phyloP scores from a whole-genome alignment of 2,329 filamentous ascomycete species.

The Parafenestella ontariensis region DNA sequence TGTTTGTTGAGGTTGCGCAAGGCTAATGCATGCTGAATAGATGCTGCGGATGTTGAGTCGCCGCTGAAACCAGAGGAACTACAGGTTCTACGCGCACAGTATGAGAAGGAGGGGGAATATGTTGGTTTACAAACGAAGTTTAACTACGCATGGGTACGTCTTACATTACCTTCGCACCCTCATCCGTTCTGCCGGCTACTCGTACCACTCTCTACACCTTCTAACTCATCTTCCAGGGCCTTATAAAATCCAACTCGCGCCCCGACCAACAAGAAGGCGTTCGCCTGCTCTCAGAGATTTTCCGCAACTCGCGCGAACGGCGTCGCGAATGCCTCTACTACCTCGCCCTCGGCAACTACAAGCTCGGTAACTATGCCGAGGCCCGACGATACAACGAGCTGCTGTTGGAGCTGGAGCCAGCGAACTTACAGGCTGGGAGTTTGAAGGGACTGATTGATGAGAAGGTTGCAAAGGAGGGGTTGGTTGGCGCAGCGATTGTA shows the following conservation, averaged over 20 bases:
- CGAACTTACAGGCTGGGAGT: slow-evolving; percentile 88
- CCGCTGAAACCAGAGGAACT: slow-evolving; percentile 92
- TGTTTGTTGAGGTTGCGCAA: neutral
- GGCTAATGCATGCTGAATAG: slow-evolving; percentile 60
- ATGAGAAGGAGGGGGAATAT: slow-evolving; percentile 96
- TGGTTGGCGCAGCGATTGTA: slow-evolving; percentile 93
- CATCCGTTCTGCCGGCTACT: neutral
- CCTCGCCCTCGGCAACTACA: slow-evolving; percentile 95
- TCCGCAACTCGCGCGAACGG: slow-evolving; percentile 89
- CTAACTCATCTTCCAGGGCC: slow-evolving; percentile 65
- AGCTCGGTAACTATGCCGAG: slow-evolving; percentile 96
- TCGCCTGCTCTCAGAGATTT: slow-evolving; percentile 93
- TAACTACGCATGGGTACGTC: slow-evolving; percentile 95
- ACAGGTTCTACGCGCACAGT: slow-evolving; percentile 89
- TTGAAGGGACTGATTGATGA: slow-evolving; percentile 90
- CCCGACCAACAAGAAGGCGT: slow-evolving; percentile 93
- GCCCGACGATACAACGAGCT: slow-evolving; percentile 94
- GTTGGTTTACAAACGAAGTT: slow-evolving; percentile 98
- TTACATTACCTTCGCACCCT: slow-evolving; percentile 3
- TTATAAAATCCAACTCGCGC: slow-evolving; percentile 89
- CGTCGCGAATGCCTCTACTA: slow-evolving; percentile 98
- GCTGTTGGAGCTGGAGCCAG: slow-evolving; percentile 86
- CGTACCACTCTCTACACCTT: neutral
- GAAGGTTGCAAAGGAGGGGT: slow-evolving; percentile 91
- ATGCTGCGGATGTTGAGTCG: slow-evolving; percentile 97